These are phyloP conservation scores for Lecanoromycetidae sp. DNA, from an alignment of 2,329 filamentous ascomycete species.

Conservation along the genomic window DNA sequence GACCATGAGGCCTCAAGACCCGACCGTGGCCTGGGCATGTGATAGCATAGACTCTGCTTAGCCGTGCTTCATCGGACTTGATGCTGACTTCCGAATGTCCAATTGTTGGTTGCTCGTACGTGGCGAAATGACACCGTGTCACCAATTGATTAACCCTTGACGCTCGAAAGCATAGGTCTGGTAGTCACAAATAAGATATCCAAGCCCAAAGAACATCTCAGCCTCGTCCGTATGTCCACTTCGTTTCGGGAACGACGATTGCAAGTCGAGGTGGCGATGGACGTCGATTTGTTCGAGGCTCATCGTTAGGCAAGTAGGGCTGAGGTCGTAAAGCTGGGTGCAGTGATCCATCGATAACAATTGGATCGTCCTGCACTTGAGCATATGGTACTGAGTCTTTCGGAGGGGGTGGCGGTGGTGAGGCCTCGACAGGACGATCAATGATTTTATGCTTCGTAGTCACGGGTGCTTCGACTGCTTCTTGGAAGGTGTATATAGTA, in stretches of 20 bases:
- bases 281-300: background rate
- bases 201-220: too few species aligned
- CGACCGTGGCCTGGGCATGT: too few species aligned
- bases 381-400: background rate
- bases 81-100: too few species aligned
- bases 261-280: background rate
- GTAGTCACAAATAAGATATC: too few species aligned
- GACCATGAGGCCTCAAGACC: too few species aligned
- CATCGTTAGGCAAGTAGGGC: slow-evolving; percentile 1
- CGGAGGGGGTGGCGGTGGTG: background rate
- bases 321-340: slow-evolving; percentile 12
- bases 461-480: slow-evolving; percentile 12
- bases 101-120: too few species aligned
- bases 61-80: too few species aligned
- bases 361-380: background rate
- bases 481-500: slow-evolving; percentile 5
- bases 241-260: slow-evolving; percentile 5
- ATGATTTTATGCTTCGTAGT: slow-evolving; percentile 6
- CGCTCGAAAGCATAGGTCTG: too few species aligned
- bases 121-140: too few species aligned
- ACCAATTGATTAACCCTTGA: too few species aligned
- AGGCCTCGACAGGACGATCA: background rate
- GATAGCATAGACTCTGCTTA: too few species aligned
- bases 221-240: slow-evolving; percentile 12
- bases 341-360: slow-evolving; percentile 6